Evolutionary conservation across 768 basidiomycete genomes (phyloP), one percentile per base, ranked within the genome.

Genomic region (Russula sp.): DNA sequence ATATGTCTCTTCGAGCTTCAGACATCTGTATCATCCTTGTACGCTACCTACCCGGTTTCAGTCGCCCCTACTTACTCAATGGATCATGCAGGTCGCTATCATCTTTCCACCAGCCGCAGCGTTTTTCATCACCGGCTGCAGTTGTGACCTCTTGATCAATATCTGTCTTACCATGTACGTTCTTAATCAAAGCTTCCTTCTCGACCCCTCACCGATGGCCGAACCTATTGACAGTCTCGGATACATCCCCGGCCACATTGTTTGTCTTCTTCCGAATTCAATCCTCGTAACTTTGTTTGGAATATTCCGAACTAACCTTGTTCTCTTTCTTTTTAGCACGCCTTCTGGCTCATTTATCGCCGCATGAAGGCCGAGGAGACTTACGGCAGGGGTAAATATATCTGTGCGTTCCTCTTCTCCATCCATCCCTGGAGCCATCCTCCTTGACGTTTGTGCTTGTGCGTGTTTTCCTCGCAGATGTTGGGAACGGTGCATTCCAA

Each of bases 261-360:
- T 81, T 54, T 63, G 80, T 72, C 56, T 40, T 18, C 4, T 47
- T 10, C 45, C 40, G n/a, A 47, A 47, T 42, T 14, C 16, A 40
- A 13, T 42, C 11, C 11, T 16, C 14, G 18, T 44, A 8, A 40
- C 40, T 9, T 9, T 47, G 1, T 44, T 44, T 44, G 42, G 42
- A 40, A 40, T 11, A 16, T 18, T 4, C 42, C 42, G 34, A 52
- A 18, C 31, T 27, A 32, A 20, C 13, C 27, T 27, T 27, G 27
- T 16, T 39, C 18, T 35, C 14, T 22, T 27, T 27, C 27, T 32
- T 37, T 34, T 35, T 40, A 83, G 82, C 91, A 94, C 71, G 88
- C 90, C 1, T 92, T 93, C 77, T 93, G 88, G 88, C 80, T 95
- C 57, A 92, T 94, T 61, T 93, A 93, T 77, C 87, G 81, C 81